Evolutionary conservation across 2,329 filamentous ascomycete species (phyloP).

Genomic region (Trichoderma asperellum): DNA sequence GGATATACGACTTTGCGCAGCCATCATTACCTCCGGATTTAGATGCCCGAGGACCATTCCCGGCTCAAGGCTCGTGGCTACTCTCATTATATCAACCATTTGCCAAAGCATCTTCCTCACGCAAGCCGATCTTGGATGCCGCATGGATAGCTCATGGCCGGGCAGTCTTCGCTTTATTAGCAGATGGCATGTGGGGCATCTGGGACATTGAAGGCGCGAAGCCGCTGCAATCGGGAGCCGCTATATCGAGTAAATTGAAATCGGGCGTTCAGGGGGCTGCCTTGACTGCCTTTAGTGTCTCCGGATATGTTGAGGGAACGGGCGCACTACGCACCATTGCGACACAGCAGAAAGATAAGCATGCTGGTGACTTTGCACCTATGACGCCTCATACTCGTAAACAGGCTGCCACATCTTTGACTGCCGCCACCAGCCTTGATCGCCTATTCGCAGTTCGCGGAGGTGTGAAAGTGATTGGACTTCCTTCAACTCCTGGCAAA

Average conservation of each 20-base stretch:
- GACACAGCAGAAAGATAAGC: slow-evolving; percentile 43
- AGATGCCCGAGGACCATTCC: slow-evolving; percentile 54
- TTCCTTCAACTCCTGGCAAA: slow-evolving; percentile 48
- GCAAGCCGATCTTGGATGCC: slow-evolving; percentile 65
- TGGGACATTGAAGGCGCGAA: slow-evolving; percentile 67
- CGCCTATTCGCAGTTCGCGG: slow-evolving; percentile 57
- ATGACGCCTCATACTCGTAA: slow-evolving; percentile 66
- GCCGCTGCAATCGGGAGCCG: slow-evolving; percentile 47
- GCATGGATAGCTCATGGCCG: slow-evolving; percentile 65
- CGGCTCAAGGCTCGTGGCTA: slow-evolving; percentile 66
- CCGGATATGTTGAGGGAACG: slow-evolving; percentile 64
- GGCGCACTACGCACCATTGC: slow-evolving; percentile 54
- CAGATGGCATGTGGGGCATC: slow-evolving; percentile 69
- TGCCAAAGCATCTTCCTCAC: slow-evolving; percentile 50
- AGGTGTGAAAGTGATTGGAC: slow-evolving; percentile 54
- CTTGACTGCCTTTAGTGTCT: slow-evolving; percentile 60
- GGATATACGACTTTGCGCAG: slow-evolving; percentile 64
- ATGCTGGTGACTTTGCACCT: slow-evolving; percentile 59
- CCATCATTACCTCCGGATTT: slow-evolving; percentile 58
- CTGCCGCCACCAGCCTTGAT: slow-evolving; percentile 51
- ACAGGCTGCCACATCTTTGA: slow-evolving; percentile 53
- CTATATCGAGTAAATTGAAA: slow-evolving; percentile 55
- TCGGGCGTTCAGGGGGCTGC: slow-evolving; percentile 61
- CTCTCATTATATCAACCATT: slow-evolving; percentile 65
- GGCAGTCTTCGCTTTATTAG: slow-evolving; percentile 61